Evolutionary conservation across 1,284 basidiomycete species (phyloP).

Genomic region (Rhodotorula sp.): DNA sequence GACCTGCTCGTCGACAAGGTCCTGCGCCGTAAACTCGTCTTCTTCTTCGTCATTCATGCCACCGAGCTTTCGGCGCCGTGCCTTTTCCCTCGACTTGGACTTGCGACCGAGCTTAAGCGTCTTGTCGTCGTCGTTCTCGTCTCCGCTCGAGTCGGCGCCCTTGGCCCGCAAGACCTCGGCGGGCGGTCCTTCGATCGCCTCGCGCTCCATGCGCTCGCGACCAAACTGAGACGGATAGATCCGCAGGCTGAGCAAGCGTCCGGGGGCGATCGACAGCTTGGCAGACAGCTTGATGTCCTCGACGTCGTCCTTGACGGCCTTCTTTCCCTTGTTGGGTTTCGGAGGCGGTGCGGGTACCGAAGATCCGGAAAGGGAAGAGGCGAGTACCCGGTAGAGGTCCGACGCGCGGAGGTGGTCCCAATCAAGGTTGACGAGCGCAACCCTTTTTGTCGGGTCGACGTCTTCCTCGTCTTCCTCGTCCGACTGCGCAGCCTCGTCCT

Average conservation of each 20-base stretch:
- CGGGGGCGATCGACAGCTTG: slow-evolving; percentile 50
- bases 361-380: slow-evolving; percentile 67
- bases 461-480: slow-evolving; percentile 50
- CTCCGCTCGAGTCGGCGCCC: slow-evolving; percentile 35
- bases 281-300: slow-evolving; percentile 37
- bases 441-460: slow-evolving; percentile 59
- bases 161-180: slow-evolving; percentile 68
- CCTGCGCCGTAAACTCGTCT: slow-evolving; percentile 54
- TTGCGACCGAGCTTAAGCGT: slow-evolving; percentile 36
- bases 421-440: slow-evolving; percentile 94
- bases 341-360: slow-evolving; percentile 27
- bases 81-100: slow-evolving; percentile 29
- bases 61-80: not conserved
- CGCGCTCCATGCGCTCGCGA: slow-evolving; percentile 77
- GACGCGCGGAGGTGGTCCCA: slow-evolving; percentile 93
- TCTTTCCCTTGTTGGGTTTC: slow-evolving; percentile 23
- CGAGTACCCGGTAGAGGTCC: slow-evolving; percentile 90
- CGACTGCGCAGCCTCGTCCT: slow-evolving; percentile 47
- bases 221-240: slow-evolving; percentile 95
- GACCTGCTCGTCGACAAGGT: slow-evolving; percentile 54
- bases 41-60: slow-evolving; percentile 56
- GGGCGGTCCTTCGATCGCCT: slow-evolving; percentile 89
- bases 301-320: slow-evolving; percentile 39
- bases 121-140: slow-evolving; percentile 40
- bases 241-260: slow-evolving; percentile 69